Evolutionary conservation across 2,329 filamentous ascomycete species (phyloP).

Genomic region (Pochonia chlamydosporia): DNA sequence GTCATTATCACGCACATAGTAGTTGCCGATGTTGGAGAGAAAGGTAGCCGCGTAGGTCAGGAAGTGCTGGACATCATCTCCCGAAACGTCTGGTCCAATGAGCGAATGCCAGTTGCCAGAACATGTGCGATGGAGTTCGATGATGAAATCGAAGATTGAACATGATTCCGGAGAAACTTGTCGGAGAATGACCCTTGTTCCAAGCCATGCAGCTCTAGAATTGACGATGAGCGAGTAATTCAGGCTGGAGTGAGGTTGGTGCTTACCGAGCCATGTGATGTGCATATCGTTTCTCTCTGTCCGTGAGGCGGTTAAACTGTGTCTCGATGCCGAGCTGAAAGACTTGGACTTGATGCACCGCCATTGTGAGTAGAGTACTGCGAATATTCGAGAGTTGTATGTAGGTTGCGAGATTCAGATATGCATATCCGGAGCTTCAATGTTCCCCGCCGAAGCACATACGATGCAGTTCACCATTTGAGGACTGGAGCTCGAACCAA

Average conservation of each 20-base stretch:
- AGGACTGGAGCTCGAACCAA: too few relatives aligned
- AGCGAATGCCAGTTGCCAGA: slow-evolving; percentile 46
- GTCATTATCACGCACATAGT: slow-evolving; percentile 33
- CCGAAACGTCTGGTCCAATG: slow-evolving; percentile 30
- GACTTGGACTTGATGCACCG: too few relatives aligned
- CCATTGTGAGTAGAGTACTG: too few relatives aligned
- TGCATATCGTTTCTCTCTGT: slow-evolving; percentile 57
- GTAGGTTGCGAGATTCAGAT: too few relatives aligned
- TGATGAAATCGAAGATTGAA: slow-evolving; percentile 53
- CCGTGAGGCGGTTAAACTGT: slow-evolving; percentile 48
- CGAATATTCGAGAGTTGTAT: too few relatives aligned
- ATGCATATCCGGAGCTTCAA: too few relatives aligned
- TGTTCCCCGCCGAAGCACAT: too few relatives aligned
- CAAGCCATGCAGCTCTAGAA: slow-evolving; percentile 46
- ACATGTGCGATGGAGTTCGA: slow-evolving; percentile 44
- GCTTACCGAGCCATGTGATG: slow-evolving; percentile 50
- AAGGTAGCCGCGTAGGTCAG: slow-evolving; percentile 52
- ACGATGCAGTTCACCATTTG: too few relatives aligned
- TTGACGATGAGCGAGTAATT: too few relatives aligned
- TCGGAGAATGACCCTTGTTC: slow-evolving; percentile 48
- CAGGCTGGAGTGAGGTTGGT: too few relatives aligned
- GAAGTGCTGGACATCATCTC: slow-evolving; percentile 41
- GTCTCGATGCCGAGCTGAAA: slow-evolving; percentile 12
- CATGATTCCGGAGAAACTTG: slow-evolving; percentile 55
- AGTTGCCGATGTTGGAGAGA: slow-evolving; percentile 55